phyloP scores from a whole-genome alignment of 169 alveolate genomes.

The Cryptosporidium viatorum region DNA sequence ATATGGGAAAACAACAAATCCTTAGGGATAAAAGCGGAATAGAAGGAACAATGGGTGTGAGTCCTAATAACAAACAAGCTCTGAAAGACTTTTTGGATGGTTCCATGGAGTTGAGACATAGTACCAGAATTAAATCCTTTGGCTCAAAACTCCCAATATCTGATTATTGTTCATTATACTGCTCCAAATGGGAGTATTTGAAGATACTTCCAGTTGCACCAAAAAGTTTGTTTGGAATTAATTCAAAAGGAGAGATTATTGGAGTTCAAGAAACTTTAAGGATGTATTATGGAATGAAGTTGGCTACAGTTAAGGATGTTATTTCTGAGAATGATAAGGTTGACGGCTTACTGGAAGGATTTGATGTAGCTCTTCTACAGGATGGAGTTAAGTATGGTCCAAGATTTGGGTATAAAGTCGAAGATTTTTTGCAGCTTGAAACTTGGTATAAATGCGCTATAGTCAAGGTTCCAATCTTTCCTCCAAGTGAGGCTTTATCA shows the following conservation, averaged over 20 bases:
- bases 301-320: conserved; percentile 79
- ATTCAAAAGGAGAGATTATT: conserved; percentile 9
- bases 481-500: conserved; percentile 76
- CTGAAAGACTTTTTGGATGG: conserved; percentile 25
- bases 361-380: conserved; percentile 76
- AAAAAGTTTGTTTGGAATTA: conserved; percentile 15
- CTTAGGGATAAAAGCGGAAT: background rate
- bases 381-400: conserved; percentile 81
- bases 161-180: conserved; percentile 16
- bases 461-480: conserved; percentile 78
- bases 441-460: conserved; percentile 77
- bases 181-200: conserved; percentile 52
- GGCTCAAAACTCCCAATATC: background rate
- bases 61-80: background rate
- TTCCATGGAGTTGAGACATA: conserved; percentile 20
- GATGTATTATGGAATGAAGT: conserved; percentile 67
- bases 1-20: background rate
- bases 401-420: conserved; percentile 76
- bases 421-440: conserved; percentile 40
- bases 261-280: conserved; percentile 39
- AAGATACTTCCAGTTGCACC: conserved; percentile 10
- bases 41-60: background rate
- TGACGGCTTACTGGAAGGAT: conserved; percentile 76
- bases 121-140: conserved; percentile 22
- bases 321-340: conserved; percentile 68